Evolutionary conservation across 1,284 basidiomycete genomes (phyloP), one percentile per base, ranked within the genome.

Genomic region (Ceratobasidium sp.): DNA sequence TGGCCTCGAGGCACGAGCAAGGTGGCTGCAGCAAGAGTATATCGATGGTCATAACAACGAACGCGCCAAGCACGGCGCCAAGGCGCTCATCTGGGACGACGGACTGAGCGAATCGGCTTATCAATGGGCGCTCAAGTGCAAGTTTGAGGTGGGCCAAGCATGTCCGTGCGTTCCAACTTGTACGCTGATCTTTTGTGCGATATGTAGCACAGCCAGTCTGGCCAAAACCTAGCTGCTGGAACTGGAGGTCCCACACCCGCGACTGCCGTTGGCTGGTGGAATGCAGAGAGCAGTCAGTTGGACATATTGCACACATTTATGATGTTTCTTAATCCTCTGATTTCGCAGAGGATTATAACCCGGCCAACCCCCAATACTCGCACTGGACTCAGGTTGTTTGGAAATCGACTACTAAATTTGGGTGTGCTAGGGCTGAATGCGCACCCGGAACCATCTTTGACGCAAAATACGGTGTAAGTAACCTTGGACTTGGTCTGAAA

Each of bases 361-460:
- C 78, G 3, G 53, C 30, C 6, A 75, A 80, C 59, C 78, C 81
- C 8, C 74, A 77, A 12, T 76, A 23, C 72, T 77, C 61, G 39
- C 77, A 87, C 76, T 88, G 84, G 74, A 87, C 86, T 5, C 87
- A 88, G 75, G 83, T 88, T 46, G 82, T 88, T 30, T 88, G 87
- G 86, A 85, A 85, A 74, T 79, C 81, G 9, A 86, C 86, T 26
- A 84, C 83, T 1, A 76, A 84, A 64, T 76, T 88, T 41, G 87
- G 87, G 23, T 89, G 87, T 75, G 84, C 83, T 21, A 77, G 81
- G 46, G 79, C 83, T 41, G 77, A 76, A 48, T 87, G 87, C 78
- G 64, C 52, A 23, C 50, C 64, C 23, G 58, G 58, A 45, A 59
- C 55, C 14, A 57, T 61, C 36, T 55, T 53, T n/a, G 43, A 32